A percentile compares a stretch with the other conserved stretches of the same genome.
Conservation (phyloP, 495 filamentous ascomycete species). For the Aspergillus carlsbadensis region DNA sequence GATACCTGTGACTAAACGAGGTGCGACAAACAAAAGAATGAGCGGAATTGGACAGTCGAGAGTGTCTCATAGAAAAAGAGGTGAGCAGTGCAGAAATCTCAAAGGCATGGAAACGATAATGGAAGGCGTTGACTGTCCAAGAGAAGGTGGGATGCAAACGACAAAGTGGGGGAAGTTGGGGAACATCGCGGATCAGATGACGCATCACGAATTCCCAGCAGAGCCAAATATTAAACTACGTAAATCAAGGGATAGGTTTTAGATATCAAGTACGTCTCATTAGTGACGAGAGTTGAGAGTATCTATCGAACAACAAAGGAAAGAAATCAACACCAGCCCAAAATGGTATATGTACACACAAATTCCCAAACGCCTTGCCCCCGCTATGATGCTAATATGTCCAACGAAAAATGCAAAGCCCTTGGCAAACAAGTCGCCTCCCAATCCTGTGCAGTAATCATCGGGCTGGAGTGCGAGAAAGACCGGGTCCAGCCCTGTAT, state of each 20-base stretch:
- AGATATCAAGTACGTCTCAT: conserved; percentile 6
- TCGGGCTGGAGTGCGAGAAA: conserved; percentile 29
- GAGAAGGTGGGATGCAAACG: conserved; percentile 2
- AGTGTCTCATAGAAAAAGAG: background rate
- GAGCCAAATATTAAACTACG: too few relatives aligned
- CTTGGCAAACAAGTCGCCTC: conserved; percentile 30
- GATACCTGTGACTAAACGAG: background rate
- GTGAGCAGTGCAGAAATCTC: background rate
- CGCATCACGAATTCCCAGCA: background rate
- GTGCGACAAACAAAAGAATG: background rate
- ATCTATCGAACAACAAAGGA: conserved; percentile 33
- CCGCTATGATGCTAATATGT: conserved; percentile 38
- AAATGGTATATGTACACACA: conserved; percentile 34
- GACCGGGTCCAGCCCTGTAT: conserved; percentile 43
- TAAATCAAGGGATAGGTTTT: background rate
- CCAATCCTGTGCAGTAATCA: conserved; percentile 27
- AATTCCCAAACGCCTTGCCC: conserved; percentile 26
- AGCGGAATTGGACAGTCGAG: background rate
- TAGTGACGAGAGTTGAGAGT: conserved; percentile 35
- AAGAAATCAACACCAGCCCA: conserved; percentile 11
- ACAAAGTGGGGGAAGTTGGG: background rate
- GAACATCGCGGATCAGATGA: conserved; percentile 3
- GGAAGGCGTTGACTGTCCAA: background rate
- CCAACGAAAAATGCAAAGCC: conserved; percentile 23
- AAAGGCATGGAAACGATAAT: background rate